Base-by-base conservation (phyloP, 2,329 filamentous ascomycete genomes). In the Fusarium phyllophilum region DNA sequence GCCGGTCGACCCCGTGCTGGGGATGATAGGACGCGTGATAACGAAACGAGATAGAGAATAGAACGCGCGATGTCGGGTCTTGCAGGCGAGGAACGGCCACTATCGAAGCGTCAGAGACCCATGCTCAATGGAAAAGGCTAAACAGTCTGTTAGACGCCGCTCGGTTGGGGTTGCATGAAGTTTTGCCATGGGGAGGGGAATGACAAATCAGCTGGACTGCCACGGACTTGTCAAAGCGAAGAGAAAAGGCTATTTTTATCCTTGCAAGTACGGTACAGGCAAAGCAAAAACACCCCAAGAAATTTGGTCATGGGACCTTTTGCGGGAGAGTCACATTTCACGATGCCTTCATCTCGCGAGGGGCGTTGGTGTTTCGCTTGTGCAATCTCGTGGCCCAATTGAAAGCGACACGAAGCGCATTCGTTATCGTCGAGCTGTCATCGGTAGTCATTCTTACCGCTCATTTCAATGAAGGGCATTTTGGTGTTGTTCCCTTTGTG, bases 301-400 rank as follows among this genome's bases (percentile, higher is more conserved):
- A 41, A 36, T 29, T 11, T 66, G 52, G 67, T 70, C 67, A 70
- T 70, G 67, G 26, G 67, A 59, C 67, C 66, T 49, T 59, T 70
- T 70, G 67, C 67, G 41, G 67, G 44, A 66, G 58, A 66, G 51
- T 70, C 51, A 66, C 66, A 70, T 45, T 70, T 70, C 67, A 70
- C 67, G 67, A 70, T 70, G 26, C 45, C 67, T 55, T 70, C 67
- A 69, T 38, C 39, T 70, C 39, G 54, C 36, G 46, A 26, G 24
- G 42, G 24, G 36, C 39, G 14, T 49, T 52, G 22, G 24, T 29
- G 51, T 17, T 24, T 38, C 34, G 26, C 38, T 24, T 17, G 22
- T 22, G 44, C 11, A 38, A 18, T 34, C 51, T 33, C 34, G 33
- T 38, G 31, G 51, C 38, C 46, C 48, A 61, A 61, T 61, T 56